A percentile compares a stretch with the other conserved stretches of the same genome.
Conservation (phyloP, 352 stramenopile species). For the Phytophthora sp. region DNA sequence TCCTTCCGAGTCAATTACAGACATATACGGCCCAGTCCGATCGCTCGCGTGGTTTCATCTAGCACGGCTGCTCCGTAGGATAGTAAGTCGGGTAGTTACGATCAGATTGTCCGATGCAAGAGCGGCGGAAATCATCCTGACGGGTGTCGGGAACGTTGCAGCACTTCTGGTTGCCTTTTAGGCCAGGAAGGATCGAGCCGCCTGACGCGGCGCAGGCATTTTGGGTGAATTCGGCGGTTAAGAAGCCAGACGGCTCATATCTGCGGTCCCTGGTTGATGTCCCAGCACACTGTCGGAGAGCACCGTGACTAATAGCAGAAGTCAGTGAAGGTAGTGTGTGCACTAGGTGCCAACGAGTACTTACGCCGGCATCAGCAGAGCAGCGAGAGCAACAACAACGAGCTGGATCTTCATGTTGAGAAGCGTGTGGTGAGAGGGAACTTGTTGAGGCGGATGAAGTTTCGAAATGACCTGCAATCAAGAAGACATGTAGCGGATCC, state of each 20-base stretch:
- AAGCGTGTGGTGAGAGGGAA: background rate
- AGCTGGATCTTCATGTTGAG: background rate
- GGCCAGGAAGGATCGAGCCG: no score
- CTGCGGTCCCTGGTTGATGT: background rate
- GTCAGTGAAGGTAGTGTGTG: background rate
- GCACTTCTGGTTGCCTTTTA: no score
- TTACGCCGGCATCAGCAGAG: background rate
- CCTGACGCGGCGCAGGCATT: background rate
- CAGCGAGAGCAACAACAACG: background rate
- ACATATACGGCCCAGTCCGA: no score
- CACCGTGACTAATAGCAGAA: background rate
- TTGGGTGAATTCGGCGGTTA: background rate
- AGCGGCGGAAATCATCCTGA: no score
- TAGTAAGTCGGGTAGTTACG: no score
- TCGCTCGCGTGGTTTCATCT: no score
- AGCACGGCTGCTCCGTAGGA: no score
- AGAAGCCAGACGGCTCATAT: background rate
- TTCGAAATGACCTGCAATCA: background rate
- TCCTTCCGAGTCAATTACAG: no score
- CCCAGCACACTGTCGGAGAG: background rate
- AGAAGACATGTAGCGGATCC: no score
- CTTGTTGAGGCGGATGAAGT: background rate
- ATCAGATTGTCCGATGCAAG: no score
- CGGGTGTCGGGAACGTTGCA: no score
- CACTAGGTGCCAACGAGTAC: background rate